Percentiles rank a stretch among this genome's conserved stretches.
phyloP scores from a whole-genome alignment of 2,329 filamentous ascomycete genomes.

The Colletotrichum euphorbiae region DNA sequence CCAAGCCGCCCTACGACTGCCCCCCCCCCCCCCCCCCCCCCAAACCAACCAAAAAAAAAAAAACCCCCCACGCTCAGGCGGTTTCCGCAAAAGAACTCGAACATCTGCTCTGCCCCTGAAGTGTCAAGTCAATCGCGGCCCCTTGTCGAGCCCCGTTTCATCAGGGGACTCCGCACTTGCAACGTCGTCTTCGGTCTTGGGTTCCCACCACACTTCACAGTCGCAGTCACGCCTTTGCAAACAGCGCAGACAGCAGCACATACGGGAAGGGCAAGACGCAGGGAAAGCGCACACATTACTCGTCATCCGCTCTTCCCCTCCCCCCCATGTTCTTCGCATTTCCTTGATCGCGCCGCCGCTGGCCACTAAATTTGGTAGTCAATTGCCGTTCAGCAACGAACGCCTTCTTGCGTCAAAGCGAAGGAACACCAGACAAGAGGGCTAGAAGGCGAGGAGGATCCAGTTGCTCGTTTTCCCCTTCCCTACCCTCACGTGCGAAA shows the following conservation, averaged over 20 bases:
- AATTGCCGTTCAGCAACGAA: slow-evolving; percentile 24
- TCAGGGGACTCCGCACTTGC: slow-evolving; percentile 39
- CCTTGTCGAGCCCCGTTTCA: slow-evolving; percentile 41
- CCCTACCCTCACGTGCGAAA: slow-evolving; percentile 32
- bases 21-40: too few species aligned
- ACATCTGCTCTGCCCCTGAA: slow-evolving; percentile 43
- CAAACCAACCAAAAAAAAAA: too few species aligned
- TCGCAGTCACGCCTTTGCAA: slow-evolving; percentile 27
- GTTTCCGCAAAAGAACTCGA: slow-evolving; percentile 26
- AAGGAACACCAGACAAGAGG: slow-evolving; percentile 9
- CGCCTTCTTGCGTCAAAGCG: not conserved
- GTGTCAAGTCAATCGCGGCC: slow-evolving; percentile 43
- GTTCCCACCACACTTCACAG: not conserved
- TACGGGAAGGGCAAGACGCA: not conserved
- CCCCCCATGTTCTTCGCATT: slow-evolving; percentile 29
- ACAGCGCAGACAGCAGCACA: not conserved
- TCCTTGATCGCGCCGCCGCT: slow-evolving; percentile 22
- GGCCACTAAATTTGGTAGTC: slow-evolving; percentile 22
- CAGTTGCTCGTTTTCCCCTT: slow-evolving; percentile 21
- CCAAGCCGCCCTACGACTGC: too few species aligned
- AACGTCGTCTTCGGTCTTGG: slow-evolving; percentile 31
- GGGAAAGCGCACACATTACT: slow-evolving; percentile 7
- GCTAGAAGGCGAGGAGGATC: slow-evolving; percentile 14
- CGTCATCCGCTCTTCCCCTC: slow-evolving; percentile 8
- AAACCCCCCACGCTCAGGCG: slow-evolving; percentile 40